Evolutionary conservation across 106 monocot species (phyloP).

Genomic region (Dendrobium officinale): DNA sequence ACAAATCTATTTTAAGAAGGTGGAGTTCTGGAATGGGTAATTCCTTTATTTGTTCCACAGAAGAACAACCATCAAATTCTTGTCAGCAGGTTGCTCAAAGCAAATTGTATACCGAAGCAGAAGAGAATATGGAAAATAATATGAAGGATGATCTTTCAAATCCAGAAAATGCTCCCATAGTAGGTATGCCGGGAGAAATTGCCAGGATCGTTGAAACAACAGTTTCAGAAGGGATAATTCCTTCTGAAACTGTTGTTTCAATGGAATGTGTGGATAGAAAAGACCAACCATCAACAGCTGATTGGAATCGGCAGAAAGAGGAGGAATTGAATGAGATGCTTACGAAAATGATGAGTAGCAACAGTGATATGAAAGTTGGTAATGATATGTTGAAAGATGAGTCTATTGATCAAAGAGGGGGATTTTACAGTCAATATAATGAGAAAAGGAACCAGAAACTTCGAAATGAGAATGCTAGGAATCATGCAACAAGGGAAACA

Average conservation of each 20-base stretch:
- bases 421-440: slow-evolving; percentile 37
- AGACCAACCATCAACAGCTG: slow-evolving; percentile 49
- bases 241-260: slow-evolving; percentile 13
- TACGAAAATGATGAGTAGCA: slow-evolving; percentile 65
- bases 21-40: slow-evolving; percentile 90
- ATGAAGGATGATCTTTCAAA: slow-evolving; percentile 19
- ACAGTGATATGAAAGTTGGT: slow-evolving; percentile 4
- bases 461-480: slow-evolving; percentile 37
- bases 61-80: slow-evolving; percentile 23
- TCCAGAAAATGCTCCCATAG: slow-evolving; percentile 9
- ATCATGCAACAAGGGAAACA: slow-evolving; percentile 31
- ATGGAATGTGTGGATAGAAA: slow-evolving; percentile 26
- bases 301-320: slow-evolving; percentile 90
- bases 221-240: slow-evolving; percentile 5
- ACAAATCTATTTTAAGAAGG: slow-evolving; percentile 84
- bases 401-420: slow-evolving; percentile 38
- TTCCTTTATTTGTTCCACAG: slow-evolving; percentile 22
- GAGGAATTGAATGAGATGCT: slow-evolving; percentile 78
- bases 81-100: slow-evolving; percentile 7
- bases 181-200: slow-evolving; percentile 16
- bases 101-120: slow-evolving; percentile 10
- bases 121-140: slow-evolving; percentile 28
- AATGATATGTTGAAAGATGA: slow-evolving; percentile 10
- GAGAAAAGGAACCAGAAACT: slow-evolving; percentile 61
- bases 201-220: background rate